Percentiles rank a stretch among this genome's conserved stretches.
phyloP scores from a whole-genome alignment of 805 yeast species.

The Lachancea cidri region DNA sequence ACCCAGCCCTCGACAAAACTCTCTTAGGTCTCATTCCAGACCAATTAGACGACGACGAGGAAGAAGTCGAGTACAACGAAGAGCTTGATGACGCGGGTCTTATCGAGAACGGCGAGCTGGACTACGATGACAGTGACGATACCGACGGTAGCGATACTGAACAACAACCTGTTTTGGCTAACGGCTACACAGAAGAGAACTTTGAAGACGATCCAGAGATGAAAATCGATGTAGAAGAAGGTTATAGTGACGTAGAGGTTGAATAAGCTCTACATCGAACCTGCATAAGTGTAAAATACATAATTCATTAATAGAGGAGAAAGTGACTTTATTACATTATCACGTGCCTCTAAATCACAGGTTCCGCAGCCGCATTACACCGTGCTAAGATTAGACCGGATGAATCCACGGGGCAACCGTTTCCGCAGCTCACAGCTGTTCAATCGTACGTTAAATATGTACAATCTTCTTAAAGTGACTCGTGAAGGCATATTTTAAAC shows the following conservation, averaged over 20 bases:
- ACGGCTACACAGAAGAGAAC: constrained; percentile 16
- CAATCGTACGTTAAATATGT: no score
- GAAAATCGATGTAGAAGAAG: constrained; percentile 29
- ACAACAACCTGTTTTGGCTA: constrained; percentile 34
- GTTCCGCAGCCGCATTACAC: no score
- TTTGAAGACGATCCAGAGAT: constrained; percentile 15
- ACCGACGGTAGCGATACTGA: constrained; percentile 34
- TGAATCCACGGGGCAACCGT: no score
- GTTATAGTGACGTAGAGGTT: constrained; percentile 39
- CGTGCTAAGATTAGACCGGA: no score
- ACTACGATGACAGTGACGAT: constrained; percentile 30
- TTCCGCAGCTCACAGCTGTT: no score
- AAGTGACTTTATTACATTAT: no score
- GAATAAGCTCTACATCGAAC: constrained; percentile 2
- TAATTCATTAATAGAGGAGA: no score
- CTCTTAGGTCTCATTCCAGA: constrained; percentile 17
- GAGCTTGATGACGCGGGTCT: constrained; percentile 49
- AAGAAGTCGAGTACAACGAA: constrained; percentile 66
- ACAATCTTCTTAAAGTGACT: no score
- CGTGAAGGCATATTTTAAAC: no score
- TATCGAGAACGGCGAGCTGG: constrained; percentile 45
- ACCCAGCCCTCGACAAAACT: constrained; percentile 45
- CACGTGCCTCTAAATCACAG: no score
- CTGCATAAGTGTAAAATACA: no score
- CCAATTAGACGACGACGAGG: constrained; percentile 35